A percentile compares a stretch with the other conserved stretches of the same genome.
Conservation (phyloP, 1,284 basidiomycete species). For the Ganoderma sp. region DNA sequence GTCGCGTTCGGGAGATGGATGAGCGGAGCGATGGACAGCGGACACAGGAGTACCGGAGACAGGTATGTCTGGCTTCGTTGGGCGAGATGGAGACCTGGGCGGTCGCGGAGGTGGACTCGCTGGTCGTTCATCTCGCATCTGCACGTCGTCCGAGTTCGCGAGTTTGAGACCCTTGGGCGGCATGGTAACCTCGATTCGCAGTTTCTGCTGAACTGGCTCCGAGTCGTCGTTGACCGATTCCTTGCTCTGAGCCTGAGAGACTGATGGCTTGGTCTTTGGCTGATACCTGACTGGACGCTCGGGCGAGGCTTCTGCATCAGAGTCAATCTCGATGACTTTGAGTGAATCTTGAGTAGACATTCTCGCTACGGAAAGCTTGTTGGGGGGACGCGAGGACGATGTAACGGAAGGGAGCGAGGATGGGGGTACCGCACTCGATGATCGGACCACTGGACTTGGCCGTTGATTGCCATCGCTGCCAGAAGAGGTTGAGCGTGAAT, state of each 20-base stretch:
- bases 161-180: slow-evolving; percentile 6
- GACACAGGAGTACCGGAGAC: slow-evolving; percentile 22
- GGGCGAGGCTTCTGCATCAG: slow-evolving; percentile 31
- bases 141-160: slow-evolving; percentile 14
- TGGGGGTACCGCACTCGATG: slow-evolving; percentile 2
- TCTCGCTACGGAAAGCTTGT: slow-evolving; percentile 1
- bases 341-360: slow-evolving; percentile 21
- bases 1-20: slow-evolving; percentile 20
- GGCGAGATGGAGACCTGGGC: background rate
- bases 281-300: slow-evolving; percentile 8
- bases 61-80: background rate
- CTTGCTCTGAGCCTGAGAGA: slow-evolving; percentile 6
- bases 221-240: slow-evolving; percentile 8
- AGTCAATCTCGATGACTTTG: slow-evolving; percentile 37
- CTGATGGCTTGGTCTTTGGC: slow-evolving; percentile 9
- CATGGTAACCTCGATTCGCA: slow-evolving; percentile 28
- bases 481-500: slow-evolving; percentile 11
- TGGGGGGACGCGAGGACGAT: slow-evolving; percentile 17
- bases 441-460: slow-evolving; percentile 16
- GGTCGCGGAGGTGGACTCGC: slow-evolving; percentile 10
- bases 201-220: slow-evolving; percentile 25
- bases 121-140: slow-evolving; percentile 18
- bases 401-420: slow-evolving; percentile 22
- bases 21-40: slow-evolving; percentile 23
- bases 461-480: slow-evolving; percentile 14